Evolutionary conservation across 768 basidiomycete genomes (phyloP), one percentile per base, ranked within the genome.

Genomic region (Chalciporus sphaerocephalus): DNA sequence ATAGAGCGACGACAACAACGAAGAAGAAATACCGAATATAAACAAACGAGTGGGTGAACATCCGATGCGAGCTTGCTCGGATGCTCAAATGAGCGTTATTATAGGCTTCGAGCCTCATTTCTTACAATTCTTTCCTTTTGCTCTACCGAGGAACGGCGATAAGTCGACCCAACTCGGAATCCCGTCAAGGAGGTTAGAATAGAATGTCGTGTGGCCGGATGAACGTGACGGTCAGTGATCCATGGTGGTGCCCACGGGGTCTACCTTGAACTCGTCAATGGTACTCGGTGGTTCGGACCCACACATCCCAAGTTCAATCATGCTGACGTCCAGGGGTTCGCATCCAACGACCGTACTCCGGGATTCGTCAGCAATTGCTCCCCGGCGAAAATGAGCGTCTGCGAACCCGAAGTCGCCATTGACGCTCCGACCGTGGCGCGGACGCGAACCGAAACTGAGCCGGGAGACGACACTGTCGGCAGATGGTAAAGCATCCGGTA

Each of bases 251-350:
- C 27, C 7, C 13, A n/a, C 8, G n/a, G 15, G 10, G 25, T 55
- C 40, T 28, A 23, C 20, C 10, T 46, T 44, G 5, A 38, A 8
- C 11, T 55, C 37, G 15, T 44, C 38, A n/a, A 43, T 38, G 17
- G 47, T 8, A 13, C 41, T 50, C 16, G 42, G 24, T 3, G 50
- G 44, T n/a, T 41, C 5, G 5, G 55, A 45, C 23, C 8, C 34
- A 13, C 22, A 46, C 11, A 48, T 13, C n/a, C 41, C 46, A 16
- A 58, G 52, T 42, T 61, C 55, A 24, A 48, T 27, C 17, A 36
- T 32, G 35, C 47, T 23, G 33, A 39, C 15, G 9, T 38, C 17
- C 8, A 1, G 13, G 1, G 21, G 40, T 5, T 7, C 23, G 5
- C 17, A 16, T 6, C 45, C 51, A 5, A 16, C 44, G 21, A 51